phyloP scores from a whole-genome alignment of 495 filamentous ascomycete genomes.

The Penicillium cataractarum region DNA sequence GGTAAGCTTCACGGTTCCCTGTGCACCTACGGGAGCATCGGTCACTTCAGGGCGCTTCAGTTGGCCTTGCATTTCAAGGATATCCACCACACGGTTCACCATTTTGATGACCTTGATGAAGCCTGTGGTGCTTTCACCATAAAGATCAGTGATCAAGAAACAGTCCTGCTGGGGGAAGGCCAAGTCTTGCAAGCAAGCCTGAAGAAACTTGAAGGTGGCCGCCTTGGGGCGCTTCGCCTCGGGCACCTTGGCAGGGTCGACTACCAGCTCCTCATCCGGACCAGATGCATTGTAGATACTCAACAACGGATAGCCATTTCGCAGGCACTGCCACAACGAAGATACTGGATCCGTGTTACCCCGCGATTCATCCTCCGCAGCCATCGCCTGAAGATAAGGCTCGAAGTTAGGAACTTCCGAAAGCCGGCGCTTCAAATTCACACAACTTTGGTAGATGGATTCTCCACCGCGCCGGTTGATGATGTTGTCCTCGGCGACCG shows the following conservation, averaged over 20 bases:
- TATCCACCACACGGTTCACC: constrained; percentile 88
- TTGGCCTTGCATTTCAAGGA: constrained; percentile 72
- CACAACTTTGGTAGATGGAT: constrained; percentile 94
- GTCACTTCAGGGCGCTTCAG: constrained; percentile 58
- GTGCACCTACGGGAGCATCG: constrained; percentile 47
- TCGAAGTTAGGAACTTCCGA: constrained; percentile 83
- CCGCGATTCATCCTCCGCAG: constrained; percentile 59
- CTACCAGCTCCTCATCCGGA: constrained; percentile 62
- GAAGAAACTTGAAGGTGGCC: constrained; percentile 70
- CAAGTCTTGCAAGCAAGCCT: constrained; percentile 71
- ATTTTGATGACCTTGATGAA: constrained; percentile 93
- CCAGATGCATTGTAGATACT: constrained; percentile 84
- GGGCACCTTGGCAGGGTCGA: constrained; percentile 60
- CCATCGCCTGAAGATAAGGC: constrained; percentile 63
- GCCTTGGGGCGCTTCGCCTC: constrained; percentile 71
- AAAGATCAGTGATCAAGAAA: constrained; percentile 89
- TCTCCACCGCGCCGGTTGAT: constrained; percentile 93
- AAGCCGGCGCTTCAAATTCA: constrained; percentile 77
- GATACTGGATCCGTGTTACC: constrained; percentile 82
- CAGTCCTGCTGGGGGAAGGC: constrained; percentile 77
- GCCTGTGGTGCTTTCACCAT: constrained; percentile 91
- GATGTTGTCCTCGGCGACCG: constrained; percentile 81
- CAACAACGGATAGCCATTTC: constrained; percentile 81
- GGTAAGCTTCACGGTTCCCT: constrained; percentile 59
- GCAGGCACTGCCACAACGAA: constrained; percentile 85